Evolutionary conservation across 208 protist species (phyloP), one percentile per base, ranked within the genome.

Genomic region (Herpetomonas tarakana): DNA sequence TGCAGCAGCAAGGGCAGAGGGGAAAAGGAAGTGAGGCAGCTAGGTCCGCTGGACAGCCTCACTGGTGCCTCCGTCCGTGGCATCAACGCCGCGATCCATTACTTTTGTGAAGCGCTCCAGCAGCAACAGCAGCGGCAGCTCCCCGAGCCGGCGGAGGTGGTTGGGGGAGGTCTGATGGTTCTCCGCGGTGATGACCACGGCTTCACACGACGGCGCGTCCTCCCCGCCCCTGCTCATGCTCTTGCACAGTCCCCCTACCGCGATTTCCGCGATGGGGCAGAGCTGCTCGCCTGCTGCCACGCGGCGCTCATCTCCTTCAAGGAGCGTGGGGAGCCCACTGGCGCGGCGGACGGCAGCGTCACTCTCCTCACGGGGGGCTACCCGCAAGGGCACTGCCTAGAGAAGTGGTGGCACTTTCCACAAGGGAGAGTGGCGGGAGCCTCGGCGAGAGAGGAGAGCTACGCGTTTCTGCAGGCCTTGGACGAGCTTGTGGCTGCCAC

Each of bases 101-200:
- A 19, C 46, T 52, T 52, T 52, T 26, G 11, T 52, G 7, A 26
- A 18, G 9, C 9, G 21, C 18, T 52, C n/a, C n/a, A n/a, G n/a
- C n/a, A n/a, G n/a, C n/a, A n/a, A n/a, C n/a, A n/a, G n/a, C n/a
- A n/a, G n/a, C n/a, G n/a, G n/a, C n/a, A n/a, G n/a, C n/a, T n/a
- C n/a, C n/a, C n/a, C n/a, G n/a, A n/a, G n/a, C n/a, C n/a, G n/a
- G n/a, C n/a, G n/a, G n/a, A 19, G 7, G 46, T 27, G 12, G 46
- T 18, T 6, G 46, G 31, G 22, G 25, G 19, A 11, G 68, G 68
- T 0, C 44, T 74, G 28, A 74, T 74, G 61, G 55, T 74, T 27
- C 45, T 74, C 51, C 68, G 68, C 29, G 68, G 68, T 26, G 68
- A 74, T 29, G 68, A 74, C 46, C 49, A 53, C 16, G 68, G 68